phyloP scores from a whole-genome alignment of 495 filamentous ascomycete genomes.

The Lasiosphaeris hirsuta region DNA sequence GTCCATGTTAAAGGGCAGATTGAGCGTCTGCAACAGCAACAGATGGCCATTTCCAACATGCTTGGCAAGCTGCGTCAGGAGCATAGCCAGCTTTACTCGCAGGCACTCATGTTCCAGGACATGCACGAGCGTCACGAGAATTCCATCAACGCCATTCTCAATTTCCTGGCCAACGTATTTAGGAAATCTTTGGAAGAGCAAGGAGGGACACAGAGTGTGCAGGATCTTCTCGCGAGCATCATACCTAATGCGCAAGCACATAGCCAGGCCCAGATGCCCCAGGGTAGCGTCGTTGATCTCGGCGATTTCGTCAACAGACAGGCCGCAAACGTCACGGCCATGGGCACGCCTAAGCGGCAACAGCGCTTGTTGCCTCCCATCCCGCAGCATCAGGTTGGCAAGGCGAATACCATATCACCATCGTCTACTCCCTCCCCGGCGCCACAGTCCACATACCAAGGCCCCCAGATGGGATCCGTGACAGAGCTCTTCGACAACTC shows the following conservation, averaged over 20 bases:
- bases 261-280: slow-evolving; percentile 44
- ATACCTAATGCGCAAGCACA: slow-evolving; percentile 53
- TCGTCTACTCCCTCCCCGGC: slow-evolving; percentile 27
- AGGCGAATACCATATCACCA: slow-evolving; percentile 27
- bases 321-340: slow-evolving; percentile 33
- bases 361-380: slow-evolving; percentile 47
- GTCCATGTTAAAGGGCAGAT: slow-evolving; percentile 74
- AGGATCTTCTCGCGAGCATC: slow-evolving; percentile 67
- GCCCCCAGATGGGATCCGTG: slow-evolving; percentile 40
- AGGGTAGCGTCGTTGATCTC: slow-evolving; percentile 70
- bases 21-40: slow-evolving; percentile 75
- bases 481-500: slow-evolving; percentile 48
- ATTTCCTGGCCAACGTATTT: slow-evolving; percentile 95
- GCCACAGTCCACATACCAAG: slow-evolving; percentile 21
- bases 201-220: slow-evolving; percentile 62
- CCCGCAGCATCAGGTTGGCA: slow-evolving; percentile 32
- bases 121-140: slow-evolving; percentile 95
- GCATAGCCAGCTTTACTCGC: slow-evolving; percentile 83
- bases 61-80: slow-evolving; percentile 76
- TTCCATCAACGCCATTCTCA: slow-evolving; percentile 96
- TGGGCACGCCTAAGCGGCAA: slow-evolving; percentile 41
- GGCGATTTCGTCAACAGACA: slow-evolving; percentile 57
- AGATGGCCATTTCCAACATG: slow-evolving; percentile 74
- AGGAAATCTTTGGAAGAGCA: slow-evolving; percentile 62
- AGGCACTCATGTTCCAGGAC: slow-evolving; percentile 83